Evolutionary conservation across 352 stramenopile species (phyloP).

Genomic region (Globisporangium solare): DNA sequence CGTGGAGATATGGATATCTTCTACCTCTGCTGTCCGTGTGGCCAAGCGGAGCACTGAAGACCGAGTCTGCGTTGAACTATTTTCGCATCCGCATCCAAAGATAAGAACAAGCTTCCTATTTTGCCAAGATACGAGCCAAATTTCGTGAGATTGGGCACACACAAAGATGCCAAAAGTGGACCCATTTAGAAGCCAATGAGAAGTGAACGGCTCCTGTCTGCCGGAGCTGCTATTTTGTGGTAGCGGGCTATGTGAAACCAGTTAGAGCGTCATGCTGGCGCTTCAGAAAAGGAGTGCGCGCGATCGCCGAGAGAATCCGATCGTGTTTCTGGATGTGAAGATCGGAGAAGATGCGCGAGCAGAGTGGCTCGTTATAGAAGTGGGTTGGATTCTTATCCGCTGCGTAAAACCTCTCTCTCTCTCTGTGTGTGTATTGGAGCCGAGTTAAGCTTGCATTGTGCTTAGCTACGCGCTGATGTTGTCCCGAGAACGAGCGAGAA

Average conservation of each 20-base stretch:
- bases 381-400: constrained; percentile 8
- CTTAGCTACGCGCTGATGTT: constrained; percentile 90
- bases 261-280: not conserved
- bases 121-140: too few relatives aligned
- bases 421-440: too few relatives aligned
- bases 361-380: constrained; percentile 92
- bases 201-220: too few relatives aligned
- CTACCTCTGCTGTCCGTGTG: too few relatives aligned
- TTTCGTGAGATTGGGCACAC: too few relatives aligned
- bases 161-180: not conserved
- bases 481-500: constrained; percentile 95
- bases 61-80: too few relatives aligned
- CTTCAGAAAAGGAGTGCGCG: not conserved
- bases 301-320: constrained; percentile 49
- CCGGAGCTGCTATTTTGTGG: too few relatives aligned
- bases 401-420: not conserved
- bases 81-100: too few relatives aligned
- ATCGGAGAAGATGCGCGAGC: constrained; percentile 83
- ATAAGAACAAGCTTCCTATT: too few relatives aligned
- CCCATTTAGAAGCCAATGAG: not conserved
- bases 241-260: too few relatives aligned
- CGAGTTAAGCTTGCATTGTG: not conserved
- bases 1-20: too few relatives aligned
- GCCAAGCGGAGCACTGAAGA: too few relatives aligned
- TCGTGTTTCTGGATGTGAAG: constrained; percentile 96